Evolutionary conservation across 2,329 filamentous ascomycete genomes (phyloP), one percentile per base, ranked within the genome.

Genomic region (Macrophomina phaseolina): DNA sequence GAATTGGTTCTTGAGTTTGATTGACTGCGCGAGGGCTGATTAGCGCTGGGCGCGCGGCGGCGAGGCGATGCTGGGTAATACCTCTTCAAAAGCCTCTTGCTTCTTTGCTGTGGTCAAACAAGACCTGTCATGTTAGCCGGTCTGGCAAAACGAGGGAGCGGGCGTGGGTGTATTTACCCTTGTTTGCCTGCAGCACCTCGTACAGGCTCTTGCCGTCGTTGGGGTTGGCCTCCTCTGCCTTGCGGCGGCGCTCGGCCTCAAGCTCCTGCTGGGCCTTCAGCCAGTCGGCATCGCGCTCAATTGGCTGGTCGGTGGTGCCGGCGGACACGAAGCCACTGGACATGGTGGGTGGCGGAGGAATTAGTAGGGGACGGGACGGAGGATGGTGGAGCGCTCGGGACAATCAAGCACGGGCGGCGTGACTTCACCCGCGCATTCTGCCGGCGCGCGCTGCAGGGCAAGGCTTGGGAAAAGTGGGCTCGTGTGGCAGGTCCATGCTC

Each of bases 41-140:
- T 14, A 58, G 56, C 38, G 6, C 32, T n/a, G 23, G 49, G 18
- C 38, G 60, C 16, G 38, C 14, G 12, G 11, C 5, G 9, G 9
- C 12, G n/a, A 6, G 9, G 23, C 12, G 12, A 18, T 32, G 12
- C 14, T 34, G 53, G 23, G n/a, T 36, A 34, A 51, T 68, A 74
- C 84, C 77, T 94, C 91, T 76, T 93, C 91, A 76, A 93, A 93
- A 8, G 89, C 91, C 23, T 91, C 91, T 80, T 94, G 90, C 78
- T 94, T 94, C 67, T 91, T 90, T 70, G 89, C 91, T 90, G 67
- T 70, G 67, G 55, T 70, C 58, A 55, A 64, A 56, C 64, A 68
- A 66, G 70, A 73, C 65, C 76, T 77, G 72, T 73, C 71, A 77
- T 75, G 71, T 77, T 68, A 78, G 71, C 68, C 67, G 45, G 28